phyloP scores from a whole-genome alignment of 768 basidiomycete species.

The Leucocoprinus leucothites region DNA sequence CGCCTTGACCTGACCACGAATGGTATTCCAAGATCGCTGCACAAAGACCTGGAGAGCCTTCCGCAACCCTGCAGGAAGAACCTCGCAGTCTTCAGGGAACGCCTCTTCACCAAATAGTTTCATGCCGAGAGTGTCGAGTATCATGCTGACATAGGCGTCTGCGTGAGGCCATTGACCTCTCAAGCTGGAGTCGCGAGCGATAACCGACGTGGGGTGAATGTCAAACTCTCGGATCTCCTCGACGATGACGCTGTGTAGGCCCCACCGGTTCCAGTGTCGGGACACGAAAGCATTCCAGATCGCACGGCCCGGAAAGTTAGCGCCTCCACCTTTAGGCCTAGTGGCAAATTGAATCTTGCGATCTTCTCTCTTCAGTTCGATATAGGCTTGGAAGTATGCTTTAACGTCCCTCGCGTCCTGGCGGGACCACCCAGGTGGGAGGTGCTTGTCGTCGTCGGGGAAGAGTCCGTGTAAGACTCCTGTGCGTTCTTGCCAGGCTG shows the following conservation, averaged over 20 bases:
- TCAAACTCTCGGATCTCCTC: conserved; percentile 8
- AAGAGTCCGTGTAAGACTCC: conserved; percentile 22
- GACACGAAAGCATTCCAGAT: conserved; percentile 16
- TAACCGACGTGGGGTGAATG: conserved; percentile 14
- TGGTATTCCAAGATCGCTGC: conserved; percentile 1
- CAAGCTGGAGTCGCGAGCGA: not conserved
- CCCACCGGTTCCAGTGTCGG: conserved; percentile 14
- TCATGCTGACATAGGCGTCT: not conserved
- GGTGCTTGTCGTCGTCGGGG: conserved; percentile 15
- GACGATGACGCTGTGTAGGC: conserved; percentile 16
- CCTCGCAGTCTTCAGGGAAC: not conserved
- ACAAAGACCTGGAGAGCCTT: not conserved
- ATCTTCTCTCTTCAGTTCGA: not conserved
- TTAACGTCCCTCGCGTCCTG: conserved; percentile 8
- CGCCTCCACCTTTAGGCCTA: not conserved
- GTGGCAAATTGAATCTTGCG: conserved; percentile 3
- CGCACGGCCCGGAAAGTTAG: conserved; percentile 14
- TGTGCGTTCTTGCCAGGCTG: conserved; percentile 20
- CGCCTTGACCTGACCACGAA: not conserved
- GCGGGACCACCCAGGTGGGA: conserved; percentile 17
- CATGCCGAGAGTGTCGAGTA: conserved; percentile 2
- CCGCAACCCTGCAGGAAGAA: not conserved
- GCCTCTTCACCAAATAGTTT: conserved; percentile 6
- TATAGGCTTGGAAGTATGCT: conserved; percentile 16
- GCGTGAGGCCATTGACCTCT: not conserved